phyloP scores from a whole-genome alignment of 257 asterid species.

The Solanum piurae region DNA sequence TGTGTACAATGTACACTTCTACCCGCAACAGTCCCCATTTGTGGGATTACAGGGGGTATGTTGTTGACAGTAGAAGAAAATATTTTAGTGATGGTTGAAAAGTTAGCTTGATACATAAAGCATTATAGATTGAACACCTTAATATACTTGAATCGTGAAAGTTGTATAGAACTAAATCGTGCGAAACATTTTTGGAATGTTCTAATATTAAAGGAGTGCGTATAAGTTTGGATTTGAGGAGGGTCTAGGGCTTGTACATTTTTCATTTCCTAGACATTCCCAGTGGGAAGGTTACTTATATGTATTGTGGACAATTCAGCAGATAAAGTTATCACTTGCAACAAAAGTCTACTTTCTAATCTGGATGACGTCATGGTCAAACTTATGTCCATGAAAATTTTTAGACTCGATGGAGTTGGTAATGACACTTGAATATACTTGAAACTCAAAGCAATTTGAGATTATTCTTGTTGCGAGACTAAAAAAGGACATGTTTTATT shows the following conservation, averaged over 20 bases:
- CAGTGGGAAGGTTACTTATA: not conserved
- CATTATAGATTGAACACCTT: not conserved
- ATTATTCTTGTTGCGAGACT: not conserved
- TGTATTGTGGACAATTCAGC: not conserved
- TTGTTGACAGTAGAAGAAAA: not conserved
- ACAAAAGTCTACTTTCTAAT: not conserved
- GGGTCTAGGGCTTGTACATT: not conserved
- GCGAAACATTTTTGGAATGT: not conserved
- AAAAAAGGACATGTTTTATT: not conserved
- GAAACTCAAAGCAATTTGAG: not conserved
- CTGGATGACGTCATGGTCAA: not conserved
- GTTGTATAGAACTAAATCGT: not conserved
- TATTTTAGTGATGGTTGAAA: not conserved
- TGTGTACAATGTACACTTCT: not conserved
- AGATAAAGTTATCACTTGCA: not conserved
- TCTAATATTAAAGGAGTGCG: not conserved
- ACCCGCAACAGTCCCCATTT: not conserved
- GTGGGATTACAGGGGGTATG: not conserved
- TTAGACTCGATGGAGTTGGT: not conserved
- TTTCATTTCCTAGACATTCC: not conserved
- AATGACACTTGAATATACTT: slow-evolving; percentile 1
- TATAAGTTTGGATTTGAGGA: not conserved
- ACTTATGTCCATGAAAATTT: not conserved
- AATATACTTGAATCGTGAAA: not conserved
- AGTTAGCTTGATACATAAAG: not conserved